phyloP scores from a whole-genome alignment of 192 early-diverging fungal species.

The Gigaspora rosea region DNA sequence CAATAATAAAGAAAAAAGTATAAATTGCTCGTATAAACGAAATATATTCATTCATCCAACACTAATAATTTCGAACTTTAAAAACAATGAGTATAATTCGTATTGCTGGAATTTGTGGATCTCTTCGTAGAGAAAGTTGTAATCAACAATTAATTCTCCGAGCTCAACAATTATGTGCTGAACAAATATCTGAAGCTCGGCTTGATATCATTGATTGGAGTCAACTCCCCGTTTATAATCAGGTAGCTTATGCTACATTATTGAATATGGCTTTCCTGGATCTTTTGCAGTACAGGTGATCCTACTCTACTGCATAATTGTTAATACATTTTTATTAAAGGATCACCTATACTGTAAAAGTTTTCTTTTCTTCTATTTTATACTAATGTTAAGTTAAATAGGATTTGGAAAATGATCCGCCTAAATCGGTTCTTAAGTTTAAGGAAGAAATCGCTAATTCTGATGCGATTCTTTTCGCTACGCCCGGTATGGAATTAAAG shows the following conservation, averaged over 20 bases:
- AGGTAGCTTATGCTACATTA: background rate
- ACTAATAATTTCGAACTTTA: too few species aligned
- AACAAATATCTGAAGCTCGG: background rate
- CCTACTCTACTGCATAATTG: too few species aligned
- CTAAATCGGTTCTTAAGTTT: slow-evolving; percentile 8
- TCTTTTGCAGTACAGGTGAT: too few species aligned
- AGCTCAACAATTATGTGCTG: slow-evolving; percentile 1
- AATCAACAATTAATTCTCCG: slow-evolving; percentile 14
- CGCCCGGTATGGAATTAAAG: background rate
- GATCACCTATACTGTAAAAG: too few species aligned
- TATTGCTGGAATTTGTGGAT: slow-evolving; percentile 20
- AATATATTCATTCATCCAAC: too few species aligned
- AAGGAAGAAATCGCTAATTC: slow-evolving; percentile 5
- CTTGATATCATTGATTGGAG: slow-evolving; percentile 16
- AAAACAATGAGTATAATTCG: background rate
- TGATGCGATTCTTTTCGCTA: slow-evolving; percentile 11
- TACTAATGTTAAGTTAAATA: background rate
- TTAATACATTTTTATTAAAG: too few species aligned
- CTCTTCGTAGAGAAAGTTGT: slow-evolving; percentile 10
- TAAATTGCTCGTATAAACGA: too few species aligned
- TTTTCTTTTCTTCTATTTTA: too few species aligned
- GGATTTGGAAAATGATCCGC: slow-evolving; percentile 9
- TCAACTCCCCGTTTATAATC: slow-evolving; percentile 14
- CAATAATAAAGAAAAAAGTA: too few species aligned
- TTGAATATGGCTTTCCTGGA: background rate